A percentile compares a stretch with the other conserved stretches of the same genome.
phyloP scores from a whole-genome alignment of 2,329 filamentous ascomycete species.

The Thielaviopsis euricoi region DNA sequence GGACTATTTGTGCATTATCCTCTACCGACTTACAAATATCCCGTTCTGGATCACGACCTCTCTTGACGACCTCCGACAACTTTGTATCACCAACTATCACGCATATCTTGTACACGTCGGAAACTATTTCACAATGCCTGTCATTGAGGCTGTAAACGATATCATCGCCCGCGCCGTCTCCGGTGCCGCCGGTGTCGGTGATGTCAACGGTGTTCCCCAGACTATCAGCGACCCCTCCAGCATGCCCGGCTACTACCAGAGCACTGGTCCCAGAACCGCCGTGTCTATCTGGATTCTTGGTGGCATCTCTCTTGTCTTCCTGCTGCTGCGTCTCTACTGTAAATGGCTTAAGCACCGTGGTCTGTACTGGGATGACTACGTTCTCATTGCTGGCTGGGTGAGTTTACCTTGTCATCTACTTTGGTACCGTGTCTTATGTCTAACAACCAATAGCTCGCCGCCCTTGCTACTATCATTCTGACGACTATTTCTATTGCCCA shows the following conservation, averaged over 20 bases:
- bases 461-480: constrained; percentile 10
- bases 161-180: constrained; percentile 5
- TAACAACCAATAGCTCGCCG: constrained; percentile 1
- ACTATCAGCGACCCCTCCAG: neutral
- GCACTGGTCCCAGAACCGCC: constrained; percentile 2
- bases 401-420: neutral
- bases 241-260: constrained; percentile 4
- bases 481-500: constrained; percentile 12
- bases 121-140: neutral
- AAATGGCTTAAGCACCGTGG: constrained; percentile 20
- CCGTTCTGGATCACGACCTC: neutral
- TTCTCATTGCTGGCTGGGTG: constrained; percentile 19
- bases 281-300: constrained; percentile 11
- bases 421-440: neutral
- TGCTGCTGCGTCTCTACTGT: constrained; percentile 22
- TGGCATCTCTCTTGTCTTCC: constrained; percentile 8
- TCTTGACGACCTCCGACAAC: neutral
- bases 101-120: neutral
- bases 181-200: constrained; percentile 9
- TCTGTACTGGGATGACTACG: constrained; percentile 23
- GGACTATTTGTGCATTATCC: neutral
- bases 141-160: neutral
- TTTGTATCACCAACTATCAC: neutral
- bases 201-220: constrained; percentile 2
- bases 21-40: neutral